These are phyloP conservation scores for Pichia inconspicua DNA, from an alignment of 1,139 yeast species.

Conservation along the genomic window DNA sequence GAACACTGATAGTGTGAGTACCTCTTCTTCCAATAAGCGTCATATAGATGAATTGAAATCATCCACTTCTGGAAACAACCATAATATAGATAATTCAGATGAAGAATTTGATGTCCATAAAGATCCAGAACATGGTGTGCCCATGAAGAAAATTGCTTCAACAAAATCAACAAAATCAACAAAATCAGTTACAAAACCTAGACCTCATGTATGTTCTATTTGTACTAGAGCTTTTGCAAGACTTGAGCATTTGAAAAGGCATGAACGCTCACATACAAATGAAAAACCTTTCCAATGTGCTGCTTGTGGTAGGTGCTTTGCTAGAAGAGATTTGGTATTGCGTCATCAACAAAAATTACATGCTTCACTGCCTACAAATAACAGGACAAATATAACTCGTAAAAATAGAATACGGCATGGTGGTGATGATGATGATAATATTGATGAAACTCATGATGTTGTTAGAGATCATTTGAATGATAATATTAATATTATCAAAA, in stretches of 20 bases:
- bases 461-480: constrained; percentile 29
- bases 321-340: constrained; percentile 80
- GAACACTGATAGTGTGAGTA: not conserved
- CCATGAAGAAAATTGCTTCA: constrained; percentile 11
- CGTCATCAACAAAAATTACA: constrained; percentile 94
- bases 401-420: constrained; percentile 16
- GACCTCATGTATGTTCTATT: constrained; percentile 82
- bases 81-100: not conserved
- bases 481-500: constrained; percentile 30
- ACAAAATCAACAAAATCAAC: constrained; percentile 23
- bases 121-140: constrained; percentile 8
- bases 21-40: not conserved
- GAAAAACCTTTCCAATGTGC: constrained; percentile 97
- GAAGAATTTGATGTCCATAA: not conserved
- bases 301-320: constrained; percentile 92
- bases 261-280: constrained; percentile 90
- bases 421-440: constrained; percentile 12
- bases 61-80: not conserved
- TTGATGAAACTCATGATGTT: constrained; percentile 26
- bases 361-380: constrained; percentile 41
- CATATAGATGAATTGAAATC: not conserved
- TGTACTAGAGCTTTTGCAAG: constrained; percentile 96
- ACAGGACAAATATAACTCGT: constrained; percentile 24
- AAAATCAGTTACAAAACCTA: constrained; percentile 72
- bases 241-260: constrained; percentile 87